A percentile compares a stretch with the other conserved stretches of the same genome.
Evolutionary conservation across 257 asterid species (phyloP).

Genomic region (Solanum sejunctum): DNA sequence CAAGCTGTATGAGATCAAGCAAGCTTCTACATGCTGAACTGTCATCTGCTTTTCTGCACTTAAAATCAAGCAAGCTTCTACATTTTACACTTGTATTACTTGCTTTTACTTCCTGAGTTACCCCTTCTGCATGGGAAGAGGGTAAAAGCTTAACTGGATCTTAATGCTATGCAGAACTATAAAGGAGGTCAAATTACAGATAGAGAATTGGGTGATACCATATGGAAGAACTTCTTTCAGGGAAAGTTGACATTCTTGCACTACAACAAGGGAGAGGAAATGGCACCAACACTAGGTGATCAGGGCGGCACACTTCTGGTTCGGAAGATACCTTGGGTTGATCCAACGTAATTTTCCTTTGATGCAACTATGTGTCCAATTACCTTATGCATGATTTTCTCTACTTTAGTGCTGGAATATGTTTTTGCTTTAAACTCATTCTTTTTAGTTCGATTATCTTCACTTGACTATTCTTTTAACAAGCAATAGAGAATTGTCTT

Average conservation of each 20-base stretch:
- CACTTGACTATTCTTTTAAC: background rate
- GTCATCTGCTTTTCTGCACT: background rate
- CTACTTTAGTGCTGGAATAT: background rate
- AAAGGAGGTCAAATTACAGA: constrained; percentile 33
- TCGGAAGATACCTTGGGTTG: constrained; percentile 55
- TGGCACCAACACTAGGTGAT: constrained; percentile 57
- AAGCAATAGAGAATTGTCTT: background rate
- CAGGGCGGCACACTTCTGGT: constrained; percentile 79
- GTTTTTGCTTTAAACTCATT: background rate
- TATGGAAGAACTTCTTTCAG: constrained; percentile 43
- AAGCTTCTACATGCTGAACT: background rate
- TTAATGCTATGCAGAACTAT: constrained; percentile 34
- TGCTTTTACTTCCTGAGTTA: background rate
- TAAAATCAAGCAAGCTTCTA: background rate
- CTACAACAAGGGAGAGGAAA: constrained; percentile 73
- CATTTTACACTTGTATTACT: background rate
- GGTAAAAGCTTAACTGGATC: background rate
- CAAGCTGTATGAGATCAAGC: background rate
- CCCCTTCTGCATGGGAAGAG: background rate
- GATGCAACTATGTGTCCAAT: background rate
- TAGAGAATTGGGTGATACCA: constrained; percentile 23
- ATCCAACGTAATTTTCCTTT: constrained; percentile 39
- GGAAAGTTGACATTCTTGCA: constrained; percentile 72
- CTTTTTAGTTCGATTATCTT: background rate
- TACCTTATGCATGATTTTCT: background rate